Percentiles rank a stretch among this genome's conserved stretches.
Conservation (phyloP, 768 basidiomycete genomes). For the Naganishia friedmannii region DNA sequence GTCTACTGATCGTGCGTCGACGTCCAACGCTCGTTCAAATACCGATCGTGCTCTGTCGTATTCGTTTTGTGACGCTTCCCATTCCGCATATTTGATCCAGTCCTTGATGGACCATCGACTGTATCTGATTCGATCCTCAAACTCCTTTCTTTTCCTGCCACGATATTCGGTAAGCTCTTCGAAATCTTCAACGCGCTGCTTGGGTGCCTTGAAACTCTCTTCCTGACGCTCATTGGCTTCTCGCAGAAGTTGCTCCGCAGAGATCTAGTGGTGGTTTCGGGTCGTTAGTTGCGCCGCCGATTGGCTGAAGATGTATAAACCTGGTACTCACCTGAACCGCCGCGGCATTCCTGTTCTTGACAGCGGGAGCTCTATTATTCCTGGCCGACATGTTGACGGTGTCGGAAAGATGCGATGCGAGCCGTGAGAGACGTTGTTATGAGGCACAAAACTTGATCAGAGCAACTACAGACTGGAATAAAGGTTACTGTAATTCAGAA, state of each 20-base stretch:
- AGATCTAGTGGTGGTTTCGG: constrained; percentile 63
- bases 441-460: background rate
- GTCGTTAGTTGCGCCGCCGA: background rate
- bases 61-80: constrained; percentile 92
- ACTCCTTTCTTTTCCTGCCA: constrained; percentile 81
- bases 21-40: constrained; percentile 93
- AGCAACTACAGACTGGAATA: background rate
- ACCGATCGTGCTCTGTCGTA: constrained; percentile 85
- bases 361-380: constrained; percentile 54
- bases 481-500: background rate
- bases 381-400: constrained; percentile 32
- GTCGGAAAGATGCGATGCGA: background rate
- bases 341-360: constrained; percentile 94
- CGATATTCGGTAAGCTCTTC: constrained; percentile 78
- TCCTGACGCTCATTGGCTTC: constrained; percentile 99
- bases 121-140: constrained; percentile 68
- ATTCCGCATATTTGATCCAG: constrained; percentile 59
- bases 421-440: background rate
- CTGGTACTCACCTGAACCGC: constrained; percentile 62
- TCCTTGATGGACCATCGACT: constrained; percentile 50
- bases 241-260: constrained; percentile 93
- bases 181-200: constrained; percentile 92
- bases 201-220: constrained; percentile 81
- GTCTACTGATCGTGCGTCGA: constrained; percentile 82
- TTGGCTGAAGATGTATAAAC: constrained; percentile 54